Conservation (phyloP, 768 basidiomycete genomes). For the Mycena polygramma region DNA sequence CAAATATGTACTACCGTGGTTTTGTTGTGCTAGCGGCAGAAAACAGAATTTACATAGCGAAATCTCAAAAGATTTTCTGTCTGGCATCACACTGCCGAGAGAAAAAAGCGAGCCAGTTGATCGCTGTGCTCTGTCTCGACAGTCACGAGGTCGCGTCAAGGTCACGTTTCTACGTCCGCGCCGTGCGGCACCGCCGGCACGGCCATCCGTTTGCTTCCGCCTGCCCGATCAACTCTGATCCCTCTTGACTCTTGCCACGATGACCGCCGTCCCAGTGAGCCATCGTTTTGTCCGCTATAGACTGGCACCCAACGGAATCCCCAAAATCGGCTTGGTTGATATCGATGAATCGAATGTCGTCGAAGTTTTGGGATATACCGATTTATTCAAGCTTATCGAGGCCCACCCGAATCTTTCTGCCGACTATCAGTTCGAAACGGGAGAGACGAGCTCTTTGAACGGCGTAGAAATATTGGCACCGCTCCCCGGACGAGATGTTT, state of each 20-base stretch:
- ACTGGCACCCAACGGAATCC: not conserved
- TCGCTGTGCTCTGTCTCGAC: too few species aligned
- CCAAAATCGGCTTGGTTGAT: conserved; percentile 36
- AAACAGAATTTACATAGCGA: too few species aligned
- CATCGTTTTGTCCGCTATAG: conserved; percentile 38
- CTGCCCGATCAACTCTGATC: not conserved
- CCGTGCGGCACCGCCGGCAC: not conserved
- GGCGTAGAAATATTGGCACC: conserved; percentile 32
- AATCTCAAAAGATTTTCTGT: too few species aligned
- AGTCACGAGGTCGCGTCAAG: not conserved
- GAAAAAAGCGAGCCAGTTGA: too few species aligned
- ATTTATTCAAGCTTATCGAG: conserved; percentile 38
- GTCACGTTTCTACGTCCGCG: not conserved
- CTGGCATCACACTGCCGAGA: too few species aligned
- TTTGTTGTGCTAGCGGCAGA: too few species aligned
- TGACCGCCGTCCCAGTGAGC: conserved; percentile 27
- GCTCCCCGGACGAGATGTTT: conserved; percentile 36
- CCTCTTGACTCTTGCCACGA: conserved; percentile 13
- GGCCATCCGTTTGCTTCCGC: conserved; percentile 20
- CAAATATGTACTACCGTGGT: too few species aligned
- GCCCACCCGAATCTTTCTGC: conserved; percentile 33
- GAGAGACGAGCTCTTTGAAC: conserved; percentile 15
- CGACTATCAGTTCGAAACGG: conserved; percentile 30
- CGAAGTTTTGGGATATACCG: conserved; percentile 30
- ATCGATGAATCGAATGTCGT: conserved; percentile 27